A percentile compares a stretch with the other conserved stretches of the same genome.
These are phyloP conservation scores for Metarhizium rileyi DNA, from an alignment of 2,329 filamentous ascomycete genomes.

Conservation along the genomic window DNA sequence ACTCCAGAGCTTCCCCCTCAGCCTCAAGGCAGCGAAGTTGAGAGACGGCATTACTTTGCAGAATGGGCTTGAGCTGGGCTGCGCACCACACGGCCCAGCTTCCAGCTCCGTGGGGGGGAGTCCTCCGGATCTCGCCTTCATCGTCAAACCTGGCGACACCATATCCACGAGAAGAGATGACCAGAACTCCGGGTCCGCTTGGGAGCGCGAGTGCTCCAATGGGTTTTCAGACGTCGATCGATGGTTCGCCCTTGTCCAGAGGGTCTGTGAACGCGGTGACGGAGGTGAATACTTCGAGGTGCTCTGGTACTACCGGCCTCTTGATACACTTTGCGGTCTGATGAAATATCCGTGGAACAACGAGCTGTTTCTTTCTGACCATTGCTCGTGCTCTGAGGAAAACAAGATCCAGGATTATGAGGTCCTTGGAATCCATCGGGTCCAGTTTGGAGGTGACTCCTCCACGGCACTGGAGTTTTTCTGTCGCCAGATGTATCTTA, in stretches of 20 bases:
- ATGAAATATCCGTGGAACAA: constrained; percentile 61
- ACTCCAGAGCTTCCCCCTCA: constrained; percentile 30
- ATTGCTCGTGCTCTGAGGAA: constrained; percentile 56
- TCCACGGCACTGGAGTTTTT: constrained; percentile 46
- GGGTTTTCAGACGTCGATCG: constrained; percentile 35
- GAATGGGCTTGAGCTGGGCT: constrained; percentile 17
- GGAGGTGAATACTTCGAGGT: constrained; percentile 45
- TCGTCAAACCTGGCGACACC: constrained; percentile 35
- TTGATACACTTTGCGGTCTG: constrained; percentile 58
- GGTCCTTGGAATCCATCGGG: constrained; percentile 44
- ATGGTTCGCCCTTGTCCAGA: constrained; percentile 65
- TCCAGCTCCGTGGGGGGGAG: neutral
- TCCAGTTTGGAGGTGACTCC: constrained; percentile 48
- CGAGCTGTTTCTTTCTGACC: constrained; percentile 67
- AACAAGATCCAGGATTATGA: constrained; percentile 42
- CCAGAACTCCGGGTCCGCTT: constrained; percentile 39
- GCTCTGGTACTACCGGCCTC: constrained; percentile 64
- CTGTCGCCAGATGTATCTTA: constrained; percentile 59
- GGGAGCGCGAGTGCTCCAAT: constrained; percentile 40
- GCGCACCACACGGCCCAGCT: neutral
- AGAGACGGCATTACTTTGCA: constrained; percentile 18
- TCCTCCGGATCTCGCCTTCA: constrained; percentile 8
- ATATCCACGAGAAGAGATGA: constrained; percentile 37
- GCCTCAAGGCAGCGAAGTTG: constrained; percentile 16
- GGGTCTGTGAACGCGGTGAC: constrained; percentile 28